phyloP scores from a whole-genome alignment of 176 grass and related monocot genomes.

The bread wheat (Triticum aestivum) region DNA sequence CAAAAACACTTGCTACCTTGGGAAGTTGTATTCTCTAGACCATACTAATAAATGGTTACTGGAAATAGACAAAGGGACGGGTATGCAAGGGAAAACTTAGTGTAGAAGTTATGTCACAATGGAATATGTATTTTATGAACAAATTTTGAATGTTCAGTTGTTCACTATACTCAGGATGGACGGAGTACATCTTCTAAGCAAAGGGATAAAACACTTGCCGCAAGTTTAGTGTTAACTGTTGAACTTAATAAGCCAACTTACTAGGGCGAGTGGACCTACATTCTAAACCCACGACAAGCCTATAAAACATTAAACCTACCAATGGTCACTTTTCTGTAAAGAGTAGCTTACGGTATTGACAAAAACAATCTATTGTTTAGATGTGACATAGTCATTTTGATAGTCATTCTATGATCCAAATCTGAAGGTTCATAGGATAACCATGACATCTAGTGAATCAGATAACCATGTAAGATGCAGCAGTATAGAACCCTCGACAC shows the following conservation, averaged over 20 bases:
- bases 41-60: not conserved
- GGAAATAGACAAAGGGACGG: not conserved
- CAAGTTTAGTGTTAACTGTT: not conserved
- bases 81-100: not conserved
- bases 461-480: not conserved
- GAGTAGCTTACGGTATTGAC: not conserved
- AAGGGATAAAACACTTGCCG: not conserved
- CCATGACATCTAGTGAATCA: not conserved
- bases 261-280: not conserved
- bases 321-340: not conserved
- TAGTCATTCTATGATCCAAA: not conserved
- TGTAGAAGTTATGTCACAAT: not conserved
- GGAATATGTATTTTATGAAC: not conserved
- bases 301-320: conserved; percentile 6
- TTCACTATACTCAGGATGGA: not conserved
- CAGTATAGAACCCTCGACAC: not conserved
- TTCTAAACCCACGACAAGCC: not conserved
- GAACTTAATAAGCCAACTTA: not conserved
- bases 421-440: conserved; percentile 10
- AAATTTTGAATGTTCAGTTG: not conserved
- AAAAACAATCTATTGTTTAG: conserved; percentile 25
- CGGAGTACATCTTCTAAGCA: not conserved
- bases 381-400: not conserved
- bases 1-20: not conserved
- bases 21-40: not conserved